Evolutionary conservation across 345 rosid species (phyloP).

Genomic region (Eucalyptus erythrocorys): DNA sequence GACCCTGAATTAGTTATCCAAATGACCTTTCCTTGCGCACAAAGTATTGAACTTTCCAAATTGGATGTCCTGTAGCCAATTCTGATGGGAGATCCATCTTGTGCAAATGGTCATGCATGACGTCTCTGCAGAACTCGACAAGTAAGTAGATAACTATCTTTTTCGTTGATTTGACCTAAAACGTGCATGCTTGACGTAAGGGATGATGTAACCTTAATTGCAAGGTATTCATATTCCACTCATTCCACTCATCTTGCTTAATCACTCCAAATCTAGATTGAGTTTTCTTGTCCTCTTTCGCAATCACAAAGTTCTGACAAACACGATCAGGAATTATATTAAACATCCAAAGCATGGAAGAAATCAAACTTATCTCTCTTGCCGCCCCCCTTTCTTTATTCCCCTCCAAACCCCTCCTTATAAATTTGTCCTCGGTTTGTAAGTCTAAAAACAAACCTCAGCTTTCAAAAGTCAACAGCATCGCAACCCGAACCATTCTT

Average conservation of each 20-base stretch:
- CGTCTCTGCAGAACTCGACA: not conserved
- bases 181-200: not conserved
- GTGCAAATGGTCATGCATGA: not conserved
- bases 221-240: too few species aligned
- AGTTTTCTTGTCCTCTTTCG: not conserved
- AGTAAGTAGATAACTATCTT: not conserved
- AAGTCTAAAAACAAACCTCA: too few species aligned
- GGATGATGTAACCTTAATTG: not conserved
- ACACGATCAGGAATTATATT: not conserved
- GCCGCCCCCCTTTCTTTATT: too few species aligned
- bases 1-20: not conserved
- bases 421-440: too few species aligned
- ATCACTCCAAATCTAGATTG: not conserved
- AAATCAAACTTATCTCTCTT: not conserved
- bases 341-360: not conserved
- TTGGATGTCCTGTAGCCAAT: not conserved
- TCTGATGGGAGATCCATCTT: not conserved
- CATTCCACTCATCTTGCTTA: not conserved
- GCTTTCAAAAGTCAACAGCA: too few species aligned
- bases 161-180: not conserved
- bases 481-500: too few species aligned
- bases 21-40: not conserved
- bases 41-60: not conserved
- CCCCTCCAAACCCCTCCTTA: too few species aligned
- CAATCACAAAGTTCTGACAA: too few species aligned